phyloP scores from a whole-genome alignment of 768 basidiomycete species.

The Amanita pseudoporphyria region DNA sequence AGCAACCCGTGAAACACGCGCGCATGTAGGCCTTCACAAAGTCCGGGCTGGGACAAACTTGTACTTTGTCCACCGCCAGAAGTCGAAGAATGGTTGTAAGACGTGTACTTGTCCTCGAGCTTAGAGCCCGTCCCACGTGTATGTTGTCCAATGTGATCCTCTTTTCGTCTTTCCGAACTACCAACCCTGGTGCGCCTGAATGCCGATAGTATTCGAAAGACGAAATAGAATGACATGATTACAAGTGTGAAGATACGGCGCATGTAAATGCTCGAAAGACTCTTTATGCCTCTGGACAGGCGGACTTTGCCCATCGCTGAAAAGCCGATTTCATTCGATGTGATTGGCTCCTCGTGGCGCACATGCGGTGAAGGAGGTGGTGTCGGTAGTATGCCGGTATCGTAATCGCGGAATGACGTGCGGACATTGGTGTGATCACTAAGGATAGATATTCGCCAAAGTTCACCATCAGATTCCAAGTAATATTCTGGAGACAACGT shows the following conservation, averaged over 20 bases:
- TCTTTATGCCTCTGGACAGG: not conserved
- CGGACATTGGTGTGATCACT: constrained; percentile 18
- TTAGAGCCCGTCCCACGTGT: not conserved
- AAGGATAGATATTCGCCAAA: constrained; percentile 25
- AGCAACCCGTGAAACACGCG: not conserved
- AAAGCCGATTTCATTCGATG: constrained; percentile 1
- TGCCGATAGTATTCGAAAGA: not conserved
- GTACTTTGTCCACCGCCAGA: too few species aligned
- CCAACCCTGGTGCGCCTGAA: too few species aligned
- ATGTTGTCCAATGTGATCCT: too few species aligned
- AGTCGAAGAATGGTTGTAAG: not conserved
- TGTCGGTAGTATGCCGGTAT: constrained; percentile 21
- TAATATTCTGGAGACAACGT: not conserved
- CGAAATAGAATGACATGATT: not conserved
- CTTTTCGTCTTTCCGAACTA: not conserved
- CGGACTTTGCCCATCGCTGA: not conserved
- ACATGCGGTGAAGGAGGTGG: constrained; percentile 29
- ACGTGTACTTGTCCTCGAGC: not conserved
- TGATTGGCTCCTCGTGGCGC: constrained; percentile 13
- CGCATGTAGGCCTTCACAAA: not conserved
- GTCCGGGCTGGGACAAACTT: not conserved
- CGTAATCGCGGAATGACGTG: constrained; percentile 3
- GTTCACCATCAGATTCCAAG: constrained; percentile 5
- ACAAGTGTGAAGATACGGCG: constrained; percentile 6
- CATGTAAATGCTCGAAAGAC: not conserved